These are phyloP conservation scores for Ceratobasidium sp. DNA, from an alignment of 1,284 basidiomycete genomes.

Conservation along the genomic window DNA sequence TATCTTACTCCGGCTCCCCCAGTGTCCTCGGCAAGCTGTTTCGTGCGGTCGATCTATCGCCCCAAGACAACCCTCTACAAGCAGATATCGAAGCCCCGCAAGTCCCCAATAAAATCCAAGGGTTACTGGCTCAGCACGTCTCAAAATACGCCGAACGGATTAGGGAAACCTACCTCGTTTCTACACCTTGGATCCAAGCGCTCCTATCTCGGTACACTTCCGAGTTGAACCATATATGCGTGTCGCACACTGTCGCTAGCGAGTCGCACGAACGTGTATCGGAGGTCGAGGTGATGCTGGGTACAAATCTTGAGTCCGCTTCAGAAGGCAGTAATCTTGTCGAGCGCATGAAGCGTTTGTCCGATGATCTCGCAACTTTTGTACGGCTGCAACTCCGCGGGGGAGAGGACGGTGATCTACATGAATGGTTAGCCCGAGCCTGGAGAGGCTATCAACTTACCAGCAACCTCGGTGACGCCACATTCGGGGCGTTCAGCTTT, in stretches of 20 bases:
- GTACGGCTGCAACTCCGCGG: conserved; percentile 32
- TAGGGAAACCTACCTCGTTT: background rate
- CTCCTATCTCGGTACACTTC: conserved; percentile 31
- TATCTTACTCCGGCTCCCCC: background rate
- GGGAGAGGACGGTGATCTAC: background rate
- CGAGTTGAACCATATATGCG: conserved; percentile 47
- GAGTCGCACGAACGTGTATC: conserved; percentile 36
- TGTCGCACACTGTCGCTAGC: conserved; percentile 37
- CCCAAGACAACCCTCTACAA: conserved; percentile 49
- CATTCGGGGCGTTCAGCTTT: conserved; percentile 72
- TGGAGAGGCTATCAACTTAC: conserved; percentile 34
- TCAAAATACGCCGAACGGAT: background rate
- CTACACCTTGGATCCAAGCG: conserved; percentile 5
- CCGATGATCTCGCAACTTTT: conserved; percentile 10
- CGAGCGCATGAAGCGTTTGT: conserved; percentile 38
- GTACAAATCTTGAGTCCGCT: conserved; percentile 41
- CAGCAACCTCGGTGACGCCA: conserved; percentile 50
- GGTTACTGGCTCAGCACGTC: background rate
- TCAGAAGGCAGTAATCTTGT: conserved; percentile 34
- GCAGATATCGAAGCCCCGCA: background rate
- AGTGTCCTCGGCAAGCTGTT: conserved; percentile 71
- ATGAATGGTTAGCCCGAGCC: conserved; percentile 40
- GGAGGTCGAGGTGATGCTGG: conserved; percentile 46
- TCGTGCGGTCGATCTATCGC: conserved; percentile 66
- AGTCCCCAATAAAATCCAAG: background rate